Evolutionary conservation across 768 basidiomycete genomes (phyloP).

Genomic region (Tulasnella calospora): DNA sequence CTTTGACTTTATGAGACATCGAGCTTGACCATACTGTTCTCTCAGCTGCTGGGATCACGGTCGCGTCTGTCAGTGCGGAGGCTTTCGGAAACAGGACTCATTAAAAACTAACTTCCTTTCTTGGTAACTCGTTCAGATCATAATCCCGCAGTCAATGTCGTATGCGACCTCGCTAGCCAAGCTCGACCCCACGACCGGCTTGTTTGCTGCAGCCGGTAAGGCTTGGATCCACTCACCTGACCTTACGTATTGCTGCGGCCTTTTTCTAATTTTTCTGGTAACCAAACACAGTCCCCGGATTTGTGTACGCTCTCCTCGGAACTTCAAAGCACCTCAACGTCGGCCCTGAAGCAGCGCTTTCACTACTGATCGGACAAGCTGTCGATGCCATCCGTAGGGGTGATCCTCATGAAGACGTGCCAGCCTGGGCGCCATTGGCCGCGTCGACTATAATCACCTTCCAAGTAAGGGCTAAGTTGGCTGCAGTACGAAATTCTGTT

Average conservation of each 20-base stretch:
- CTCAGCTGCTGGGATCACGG: constrained; percentile 77
- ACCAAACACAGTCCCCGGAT: constrained; percentile 61
- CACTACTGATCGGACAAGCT: constrained; percentile 81
- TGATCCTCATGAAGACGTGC: constrained; percentile 41
- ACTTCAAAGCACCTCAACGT: constrained; percentile 73
- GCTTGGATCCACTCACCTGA: background rate
- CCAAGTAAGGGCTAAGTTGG: constrained; percentile 50
- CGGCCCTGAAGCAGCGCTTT: constrained; percentile 77
- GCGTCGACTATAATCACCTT: constrained; percentile 79
- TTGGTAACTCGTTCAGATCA: constrained; percentile 40
- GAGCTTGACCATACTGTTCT: constrained; percentile 55
- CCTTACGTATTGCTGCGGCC: background rate
- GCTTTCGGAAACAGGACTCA: background rate
- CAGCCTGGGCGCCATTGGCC: constrained; percentile 51
- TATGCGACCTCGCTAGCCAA: constrained; percentile 87
- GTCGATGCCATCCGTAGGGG: constrained; percentile 60
- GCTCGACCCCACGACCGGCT: constrained; percentile 75
- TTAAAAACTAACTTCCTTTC: background rate
- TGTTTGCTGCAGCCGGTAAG: constrained; percentile 36
- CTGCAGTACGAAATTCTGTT: background rate
- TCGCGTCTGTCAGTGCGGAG: constrained; percentile 48
- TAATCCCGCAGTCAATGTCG: constrained; percentile 83
- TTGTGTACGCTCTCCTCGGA: constrained; percentile 87
- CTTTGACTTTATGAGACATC: background rate
- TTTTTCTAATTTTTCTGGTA: constrained; percentile 59